Evolutionary conservation across 768 basidiomycete species (phyloP).

Genomic region (Collybia nuda): DNA sequence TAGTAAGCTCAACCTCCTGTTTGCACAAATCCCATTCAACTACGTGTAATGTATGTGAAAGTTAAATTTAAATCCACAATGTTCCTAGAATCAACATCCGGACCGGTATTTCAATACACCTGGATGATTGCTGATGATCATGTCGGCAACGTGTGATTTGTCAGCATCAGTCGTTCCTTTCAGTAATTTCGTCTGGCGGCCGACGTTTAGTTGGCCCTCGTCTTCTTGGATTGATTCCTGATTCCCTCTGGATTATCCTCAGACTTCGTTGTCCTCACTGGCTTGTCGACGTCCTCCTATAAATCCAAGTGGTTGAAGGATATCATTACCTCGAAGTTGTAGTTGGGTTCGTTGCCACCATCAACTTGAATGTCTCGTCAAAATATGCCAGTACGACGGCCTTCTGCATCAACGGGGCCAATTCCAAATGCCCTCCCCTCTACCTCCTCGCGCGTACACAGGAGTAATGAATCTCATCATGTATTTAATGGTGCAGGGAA

Average conservation of each 20-base stretch:
- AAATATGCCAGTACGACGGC: slow-evolving; percentile 53
- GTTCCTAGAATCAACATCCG: too few relatives aligned
- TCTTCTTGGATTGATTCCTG: slow-evolving; percentile 22
- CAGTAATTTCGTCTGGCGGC: slow-evolving; percentile 14
- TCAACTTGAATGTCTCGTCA: slow-evolving; percentile 15
- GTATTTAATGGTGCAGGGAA: slow-evolving; percentile 19
- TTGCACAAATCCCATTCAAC: too few relatives aligned
- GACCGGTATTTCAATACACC: neutral
- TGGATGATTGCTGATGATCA: slow-evolving; percentile 3
- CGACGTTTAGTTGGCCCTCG: slow-evolving; percentile 17
- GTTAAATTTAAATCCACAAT: too few relatives aligned
- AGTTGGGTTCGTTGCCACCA: neutral
- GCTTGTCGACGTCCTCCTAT: slow-evolving; percentile 13
- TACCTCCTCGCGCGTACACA: slow-evolving; percentile 50
- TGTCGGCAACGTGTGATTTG: slow-evolving; percentile 15
- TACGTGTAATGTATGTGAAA: too few relatives aligned
- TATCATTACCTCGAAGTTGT: neutral
- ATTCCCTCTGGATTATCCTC: slow-evolving; percentile 14
- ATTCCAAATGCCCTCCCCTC: slow-evolving; percentile 25
- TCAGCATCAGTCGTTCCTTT: slow-evolving; percentile 22
- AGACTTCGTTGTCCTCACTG: slow-evolving; percentile 11
- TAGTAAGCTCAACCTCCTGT: too few relatives aligned
- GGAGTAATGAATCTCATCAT: slow-evolving; percentile 64
- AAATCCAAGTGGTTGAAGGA: slow-evolving; percentile 4
- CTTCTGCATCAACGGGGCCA: slow-evolving; percentile 55